A percentile compares a stretch with the other conserved stretches of the same genome.
Conservation (phyloP, 108 stramenopile species). For the Nannochloropsis oceanica region DNA sequence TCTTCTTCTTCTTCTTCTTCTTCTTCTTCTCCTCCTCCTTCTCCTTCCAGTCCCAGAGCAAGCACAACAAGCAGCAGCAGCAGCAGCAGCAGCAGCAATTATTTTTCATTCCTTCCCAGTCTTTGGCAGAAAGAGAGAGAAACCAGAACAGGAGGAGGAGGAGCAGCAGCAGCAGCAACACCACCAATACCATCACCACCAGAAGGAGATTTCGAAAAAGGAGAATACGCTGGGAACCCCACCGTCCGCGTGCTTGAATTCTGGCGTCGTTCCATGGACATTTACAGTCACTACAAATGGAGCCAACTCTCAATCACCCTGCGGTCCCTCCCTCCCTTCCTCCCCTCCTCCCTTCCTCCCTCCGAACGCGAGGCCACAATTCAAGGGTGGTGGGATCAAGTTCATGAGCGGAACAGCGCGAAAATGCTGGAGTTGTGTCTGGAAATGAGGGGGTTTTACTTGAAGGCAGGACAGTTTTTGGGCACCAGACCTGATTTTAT, state of each 20-base stretch:
- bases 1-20: too few relatives aligned
- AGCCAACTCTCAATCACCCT: not conserved
- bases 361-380: not conserved
- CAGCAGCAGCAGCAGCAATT: too few relatives aligned
- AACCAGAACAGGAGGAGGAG: too few relatives aligned
- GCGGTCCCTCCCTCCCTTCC: not conserved
- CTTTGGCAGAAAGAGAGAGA: too few relatives aligned
- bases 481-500: conserved; percentile 41
- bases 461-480: conserved; percentile 41
- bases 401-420: conserved; percentile 14
- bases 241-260: not conserved
- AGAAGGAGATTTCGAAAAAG: not conserved
- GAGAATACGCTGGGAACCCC: not conserved
- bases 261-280: not conserved
- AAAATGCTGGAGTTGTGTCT: conserved; percentile 34
- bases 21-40: too few relatives aligned
- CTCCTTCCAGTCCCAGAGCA: too few relatives aligned
- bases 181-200: too few relatives aligned
- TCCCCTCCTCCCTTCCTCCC: not conserved
- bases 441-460: conserved; percentile 38
- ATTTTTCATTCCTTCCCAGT: too few relatives aligned
- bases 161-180: too few relatives aligned
- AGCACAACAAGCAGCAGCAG: too few relatives aligned
- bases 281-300: not conserved
- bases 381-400: not conserved